Evolutionary conservation across 371 early-diverging fungal genomes (phyloP).

Genomic region (Actinomortierella ambigua): DNA sequence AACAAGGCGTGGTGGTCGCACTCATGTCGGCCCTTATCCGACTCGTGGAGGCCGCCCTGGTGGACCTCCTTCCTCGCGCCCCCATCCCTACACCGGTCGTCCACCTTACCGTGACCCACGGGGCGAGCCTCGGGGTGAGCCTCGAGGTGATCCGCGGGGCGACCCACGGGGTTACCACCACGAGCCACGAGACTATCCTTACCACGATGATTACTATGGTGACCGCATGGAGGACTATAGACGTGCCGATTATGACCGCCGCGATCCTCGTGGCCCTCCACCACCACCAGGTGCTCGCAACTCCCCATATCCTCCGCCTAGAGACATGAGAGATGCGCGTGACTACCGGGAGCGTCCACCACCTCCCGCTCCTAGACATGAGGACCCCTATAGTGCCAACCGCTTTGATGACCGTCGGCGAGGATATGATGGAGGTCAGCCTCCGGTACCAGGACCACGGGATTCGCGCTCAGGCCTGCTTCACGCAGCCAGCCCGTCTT

Average conservation of each 20-base stretch:
- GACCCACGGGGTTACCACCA: constrained; percentile 24
- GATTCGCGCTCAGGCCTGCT: constrained; percentile 25
- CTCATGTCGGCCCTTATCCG: constrained; percentile 23
- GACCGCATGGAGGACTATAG: constrained; percentile 48
- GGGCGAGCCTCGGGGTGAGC: constrained; percentile 19
- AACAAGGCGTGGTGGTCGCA: constrained; percentile 31
- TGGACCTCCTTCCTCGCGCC: constrained; percentile 28
- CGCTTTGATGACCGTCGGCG: constrained; percentile 48
- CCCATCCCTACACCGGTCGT: constrained; percentile 24
- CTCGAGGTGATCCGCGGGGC: constrained; percentile 13
- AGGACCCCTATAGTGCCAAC: constrained; percentile 23
- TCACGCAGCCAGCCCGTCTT: constrained; percentile 18
- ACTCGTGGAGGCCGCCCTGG: constrained; percentile 16
- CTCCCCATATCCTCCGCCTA: constrained; percentile 12
- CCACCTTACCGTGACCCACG: constrained; percentile 7
- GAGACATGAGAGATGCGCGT: constrained; percentile 33
- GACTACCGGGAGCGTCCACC: constrained; percentile 38
- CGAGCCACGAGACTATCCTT: constrained; percentile 41
- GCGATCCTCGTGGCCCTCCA: constrained; percentile 41
- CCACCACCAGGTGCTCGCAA: constrained; percentile 14
- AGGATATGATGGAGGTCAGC: constrained; percentile 21
- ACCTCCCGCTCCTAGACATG: constrained; percentile 25
- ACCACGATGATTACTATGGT: constrained; percentile 48
- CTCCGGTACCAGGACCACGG: constrained; percentile 34
- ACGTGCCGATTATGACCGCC: constrained; percentile 49